Percentiles rank a stretch among this genome's conserved stretches.
Conservation (phyloP, 2,329 filamentous ascomycete genomes). For the Neoarthrinium moseri region DNA sequence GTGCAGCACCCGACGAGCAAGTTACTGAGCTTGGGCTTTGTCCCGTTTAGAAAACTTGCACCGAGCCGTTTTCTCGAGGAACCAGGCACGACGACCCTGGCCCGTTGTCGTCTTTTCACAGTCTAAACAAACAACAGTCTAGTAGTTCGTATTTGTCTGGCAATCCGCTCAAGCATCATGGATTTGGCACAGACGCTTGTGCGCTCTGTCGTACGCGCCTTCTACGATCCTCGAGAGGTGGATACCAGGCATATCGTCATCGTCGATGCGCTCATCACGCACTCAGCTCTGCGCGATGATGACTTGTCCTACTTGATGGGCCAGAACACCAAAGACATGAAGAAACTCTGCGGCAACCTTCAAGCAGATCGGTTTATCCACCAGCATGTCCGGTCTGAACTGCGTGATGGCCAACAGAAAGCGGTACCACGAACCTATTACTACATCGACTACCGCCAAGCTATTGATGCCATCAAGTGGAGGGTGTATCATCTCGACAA, state of each 20-base stretch:
- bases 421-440: constrained; percentile 90
- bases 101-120: background rate
- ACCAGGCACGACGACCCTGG: too few species aligned
- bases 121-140: background rate
- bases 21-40: too few species aligned
- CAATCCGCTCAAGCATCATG: too few species aligned
- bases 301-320: constrained; percentile 85
- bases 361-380: constrained; percentile 83
- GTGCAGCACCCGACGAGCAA: too few species aligned
- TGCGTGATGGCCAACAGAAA: constrained; percentile 77
- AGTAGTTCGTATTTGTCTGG: too few species aligned
- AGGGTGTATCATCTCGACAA: constrained; percentile 86
- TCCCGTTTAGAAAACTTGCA: too few species aligned
- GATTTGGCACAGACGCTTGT: constrained; percentile 72
- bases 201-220: constrained; percentile 77
- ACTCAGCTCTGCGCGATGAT: constrained; percentile 77
- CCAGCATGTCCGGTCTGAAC: constrained; percentile 68
- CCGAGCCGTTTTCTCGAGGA: too few species aligned
- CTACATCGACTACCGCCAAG: constrained; percentile 92
- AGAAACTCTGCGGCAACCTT: constrained; percentile 82
- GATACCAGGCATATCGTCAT: constrained; percentile 74
- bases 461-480: constrained; percentile 96
- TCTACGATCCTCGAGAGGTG: constrained; percentile 64
- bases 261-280: constrained; percentile 73
- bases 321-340: constrained; percentile 88